These are phyloP conservation scores for Aspergillus conjunctus DNA, from an alignment of 495 filamentous ascomycete species.

Conservation along the genomic window DNA sequence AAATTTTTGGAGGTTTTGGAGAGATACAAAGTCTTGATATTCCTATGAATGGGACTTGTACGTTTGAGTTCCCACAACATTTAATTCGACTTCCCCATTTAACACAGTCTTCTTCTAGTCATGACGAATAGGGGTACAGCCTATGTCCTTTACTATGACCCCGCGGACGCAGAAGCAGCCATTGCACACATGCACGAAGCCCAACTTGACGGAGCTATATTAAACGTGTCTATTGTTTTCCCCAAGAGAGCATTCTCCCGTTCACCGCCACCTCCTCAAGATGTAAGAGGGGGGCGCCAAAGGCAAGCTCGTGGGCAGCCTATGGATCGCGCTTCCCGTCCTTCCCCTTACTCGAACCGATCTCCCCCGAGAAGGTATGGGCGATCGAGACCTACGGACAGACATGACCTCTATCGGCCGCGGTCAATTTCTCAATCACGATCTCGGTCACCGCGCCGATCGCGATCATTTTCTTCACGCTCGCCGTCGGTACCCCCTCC, in stretches of 20 bases:
- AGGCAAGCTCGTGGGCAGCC: constrained; percentile 39
- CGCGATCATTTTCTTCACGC: constrained; percentile 39
- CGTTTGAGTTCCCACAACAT: constrained; percentile 25
- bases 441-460: constrained; percentile 46
- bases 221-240: constrained; percentile 92
- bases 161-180: constrained; percentile 80
- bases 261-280: constrained; percentile 47
- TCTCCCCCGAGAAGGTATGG: constrained; percentile 43
- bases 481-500: constrained; percentile 37
- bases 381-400: constrained; percentile 41
- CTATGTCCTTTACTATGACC: constrained; percentile 81
- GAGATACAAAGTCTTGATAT: constrained; percentile 83
- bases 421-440: constrained; percentile 49
- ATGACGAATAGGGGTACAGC: constrained; percentile 91
- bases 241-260: constrained; percentile 68
- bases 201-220: constrained; percentile 82
- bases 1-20: constrained; percentile 92
- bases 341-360: constrained; percentile 32
- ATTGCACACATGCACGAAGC: constrained; percentile 99
- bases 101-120: constrained; percentile 52
- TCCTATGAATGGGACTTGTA: constrained; percentile 85
- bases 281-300: constrained; percentile 33
- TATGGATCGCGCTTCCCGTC: constrained; percentile 30
- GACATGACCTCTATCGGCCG: constrained; percentile 55
- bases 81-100: constrained; percentile 1